phyloP scores from a whole-genome alignment of 2,329 filamentous ascomycete genomes.

The Mycogone perniciosa region DNA sequence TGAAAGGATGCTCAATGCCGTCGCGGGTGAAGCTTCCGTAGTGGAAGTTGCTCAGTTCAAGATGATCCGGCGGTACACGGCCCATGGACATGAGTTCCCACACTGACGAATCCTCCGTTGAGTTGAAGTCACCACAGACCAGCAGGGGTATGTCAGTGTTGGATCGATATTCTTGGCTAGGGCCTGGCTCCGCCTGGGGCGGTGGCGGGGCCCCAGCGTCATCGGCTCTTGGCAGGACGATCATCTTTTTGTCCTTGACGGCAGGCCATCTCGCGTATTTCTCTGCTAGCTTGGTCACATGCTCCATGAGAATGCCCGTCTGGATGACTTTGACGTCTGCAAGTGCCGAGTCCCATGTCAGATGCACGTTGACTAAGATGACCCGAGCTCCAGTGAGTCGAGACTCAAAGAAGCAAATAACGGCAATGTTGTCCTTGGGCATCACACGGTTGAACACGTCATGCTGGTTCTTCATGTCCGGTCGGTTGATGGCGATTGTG shows the following conservation, averaged over 20 bases:
- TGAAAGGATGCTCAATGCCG: conserved; percentile 92
- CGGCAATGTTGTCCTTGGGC: conserved; percentile 95
- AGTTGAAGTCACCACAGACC: conserved; percentile 96
- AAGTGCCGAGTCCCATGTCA: conserved; percentile 88
- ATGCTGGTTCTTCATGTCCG: conserved; percentile 94
- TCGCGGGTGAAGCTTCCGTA: conserved; percentile 92
- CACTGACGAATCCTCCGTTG: conserved; percentile 76
- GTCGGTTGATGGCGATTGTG: conserved; percentile 84
- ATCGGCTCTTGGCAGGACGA: conserved; percentile 36
- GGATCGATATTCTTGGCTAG: conserved; percentile 79
- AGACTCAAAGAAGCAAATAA: conserved; percentile 89
- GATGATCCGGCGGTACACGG: conserved; percentile 68
- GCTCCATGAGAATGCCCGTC: conserved; percentile 90
- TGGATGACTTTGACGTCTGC: conserved; percentile 96
- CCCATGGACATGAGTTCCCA: conserved; percentile 85
- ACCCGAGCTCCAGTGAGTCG: conserved; percentile 81
- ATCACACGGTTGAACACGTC: conserved; percentile 98
- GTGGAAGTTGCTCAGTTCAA: conserved; percentile 70
- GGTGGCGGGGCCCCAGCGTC: conserved; percentile 45
- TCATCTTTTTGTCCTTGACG: conserved; percentile 71
- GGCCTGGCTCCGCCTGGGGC: conserved; percentile 58
- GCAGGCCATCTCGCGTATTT: conserved; percentile 75
- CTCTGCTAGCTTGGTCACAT: conserved; percentile 78
- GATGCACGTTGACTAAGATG: conserved; percentile 88
- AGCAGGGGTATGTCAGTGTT: conserved; percentile 85